Evolutionary conservation across 148 eudicot species (phyloP).

Genomic region (Nyssa sinensis): DNA sequence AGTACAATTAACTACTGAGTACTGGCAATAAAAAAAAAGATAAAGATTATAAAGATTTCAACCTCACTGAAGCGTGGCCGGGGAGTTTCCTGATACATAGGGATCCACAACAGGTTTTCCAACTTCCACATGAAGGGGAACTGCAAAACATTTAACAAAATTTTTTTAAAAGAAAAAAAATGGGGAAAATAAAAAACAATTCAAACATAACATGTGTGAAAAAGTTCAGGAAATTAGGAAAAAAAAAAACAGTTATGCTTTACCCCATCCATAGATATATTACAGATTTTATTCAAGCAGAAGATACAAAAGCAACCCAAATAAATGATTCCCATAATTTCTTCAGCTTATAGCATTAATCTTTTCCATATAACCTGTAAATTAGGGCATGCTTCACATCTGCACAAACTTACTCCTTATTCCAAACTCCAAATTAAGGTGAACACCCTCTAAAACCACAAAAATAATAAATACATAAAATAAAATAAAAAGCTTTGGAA

Average conservation of each 20-base stretch:
- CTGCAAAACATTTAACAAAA: too few species aligned
- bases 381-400: too few species aligned
- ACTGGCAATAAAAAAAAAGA: neutral
- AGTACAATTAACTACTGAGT: neutral
- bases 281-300: neutral
- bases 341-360: too few species aligned
- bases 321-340: neutral
- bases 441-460: too few species aligned
- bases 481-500: too few species aligned
- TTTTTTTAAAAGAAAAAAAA: neutral
- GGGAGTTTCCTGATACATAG: constrained; percentile 59
- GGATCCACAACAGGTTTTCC: constrained; percentile 69
- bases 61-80: constrained; percentile 63
- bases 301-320: neutral
- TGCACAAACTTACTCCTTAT: too few species aligned
- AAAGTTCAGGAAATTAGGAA: neutral
- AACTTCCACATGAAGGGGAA: constrained; percentile 53
- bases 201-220: neutral
- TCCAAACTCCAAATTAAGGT: too few species aligned
- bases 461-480: too few species aligned
- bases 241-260: neutral
- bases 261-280: neutral
- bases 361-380: too few species aligned
- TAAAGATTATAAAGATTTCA: constrained; percentile 7
- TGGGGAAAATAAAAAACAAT: neutral